A percentile compares a stretch with the other conserved stretches of the same genome.
These are phyloP conservation scores for Pseudocercospora pini-densiflorae DNA, from an alignment of 2,329 filamentous ascomycete species.

Conservation along the genomic window DNA sequence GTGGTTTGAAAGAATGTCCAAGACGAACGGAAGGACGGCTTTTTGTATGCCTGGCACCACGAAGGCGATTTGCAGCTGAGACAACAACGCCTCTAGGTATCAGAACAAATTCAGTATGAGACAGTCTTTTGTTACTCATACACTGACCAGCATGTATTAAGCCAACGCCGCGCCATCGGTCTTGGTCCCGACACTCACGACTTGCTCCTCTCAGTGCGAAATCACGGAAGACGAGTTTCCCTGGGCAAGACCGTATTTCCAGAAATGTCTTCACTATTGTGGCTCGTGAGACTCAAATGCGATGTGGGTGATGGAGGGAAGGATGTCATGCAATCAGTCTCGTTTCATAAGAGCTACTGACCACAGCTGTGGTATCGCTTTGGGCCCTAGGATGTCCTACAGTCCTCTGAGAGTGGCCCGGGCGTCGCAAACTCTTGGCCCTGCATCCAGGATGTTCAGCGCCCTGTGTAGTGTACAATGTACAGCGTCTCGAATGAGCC, in stretches of 20 bases:
- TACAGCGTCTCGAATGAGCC: not conserved
- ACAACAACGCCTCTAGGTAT: not conserved
- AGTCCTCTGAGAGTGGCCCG: not conserved
- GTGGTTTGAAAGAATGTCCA: not conserved
- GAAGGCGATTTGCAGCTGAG: not conserved
- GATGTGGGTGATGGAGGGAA: no score
- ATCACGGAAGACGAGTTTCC: not conserved
- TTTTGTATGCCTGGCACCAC: not conserved
- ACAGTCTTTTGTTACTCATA: no score
- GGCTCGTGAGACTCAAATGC: no score
- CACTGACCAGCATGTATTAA: no score
- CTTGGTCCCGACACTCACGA: not conserved
- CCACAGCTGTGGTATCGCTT: not conserved
- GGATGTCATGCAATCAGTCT: conserved; percentile 11
- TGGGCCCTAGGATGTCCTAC: not conserved
- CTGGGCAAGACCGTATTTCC: not conserved
- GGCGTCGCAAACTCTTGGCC: conserved; percentile 20
- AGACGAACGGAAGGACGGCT: not conserved
- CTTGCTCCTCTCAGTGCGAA: not conserved
- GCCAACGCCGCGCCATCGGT: no score
- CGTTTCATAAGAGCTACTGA: conserved; percentile 26
- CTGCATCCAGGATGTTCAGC: conserved; percentile 16
- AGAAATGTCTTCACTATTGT: not conserved
- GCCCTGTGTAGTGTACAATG: conserved; percentile 28
- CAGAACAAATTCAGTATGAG: not conserved